phyloP scores from a whole-genome alignment of 2,329 filamentous ascomycete species.

The Triangularia setosa region DNA sequence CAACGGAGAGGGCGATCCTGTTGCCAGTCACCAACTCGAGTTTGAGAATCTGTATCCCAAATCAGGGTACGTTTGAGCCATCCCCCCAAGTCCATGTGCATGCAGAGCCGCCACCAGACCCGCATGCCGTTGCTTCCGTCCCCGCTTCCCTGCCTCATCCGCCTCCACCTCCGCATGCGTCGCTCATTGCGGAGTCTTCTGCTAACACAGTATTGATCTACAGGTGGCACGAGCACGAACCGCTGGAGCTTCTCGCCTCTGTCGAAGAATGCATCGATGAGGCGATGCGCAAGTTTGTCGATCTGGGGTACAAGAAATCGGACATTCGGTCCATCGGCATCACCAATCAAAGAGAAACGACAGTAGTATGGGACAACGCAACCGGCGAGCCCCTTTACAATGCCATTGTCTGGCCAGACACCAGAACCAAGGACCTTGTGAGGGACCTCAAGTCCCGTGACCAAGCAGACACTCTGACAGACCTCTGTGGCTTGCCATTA shows the following conservation, averaged over 20 bases:
- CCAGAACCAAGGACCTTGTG: constrained; percentile 67
- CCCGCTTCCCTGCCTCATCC: constrained; percentile 3
- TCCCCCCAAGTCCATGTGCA: neutral
- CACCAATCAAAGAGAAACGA: constrained; percentile 88
- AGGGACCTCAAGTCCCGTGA: constrained; percentile 67
- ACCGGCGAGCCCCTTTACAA: constrained; percentile 80
- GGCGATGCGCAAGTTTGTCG: constrained; percentile 66
- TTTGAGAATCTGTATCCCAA: constrained; percentile 81
- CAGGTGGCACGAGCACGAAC: constrained; percentile 90
- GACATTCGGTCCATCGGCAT: constrained; percentile 78
- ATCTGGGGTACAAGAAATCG: constrained; percentile 61
- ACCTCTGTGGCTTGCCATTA: constrained; percentile 74
- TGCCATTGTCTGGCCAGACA: constrained; percentile 89
- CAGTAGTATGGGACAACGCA: constrained; percentile 75
- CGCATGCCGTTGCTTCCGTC: neutral
- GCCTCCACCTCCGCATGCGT: constrained; percentile 6
- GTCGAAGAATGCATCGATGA: constrained; percentile 77
- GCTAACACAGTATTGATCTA: constrained; percentile 9
- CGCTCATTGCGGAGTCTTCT: constrained; percentile 13
- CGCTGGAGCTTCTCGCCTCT: constrained; percentile 68
- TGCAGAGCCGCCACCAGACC: neutral
- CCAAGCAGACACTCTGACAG: constrained; percentile 64
- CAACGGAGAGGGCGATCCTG: constrained; percentile 70
- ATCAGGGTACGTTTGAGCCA: constrained; percentile 62
- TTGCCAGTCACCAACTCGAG: constrained; percentile 81